Conservation (phyloP, 2,329 filamentous ascomycete species). For the Ilyonectria robusta region DNA sequence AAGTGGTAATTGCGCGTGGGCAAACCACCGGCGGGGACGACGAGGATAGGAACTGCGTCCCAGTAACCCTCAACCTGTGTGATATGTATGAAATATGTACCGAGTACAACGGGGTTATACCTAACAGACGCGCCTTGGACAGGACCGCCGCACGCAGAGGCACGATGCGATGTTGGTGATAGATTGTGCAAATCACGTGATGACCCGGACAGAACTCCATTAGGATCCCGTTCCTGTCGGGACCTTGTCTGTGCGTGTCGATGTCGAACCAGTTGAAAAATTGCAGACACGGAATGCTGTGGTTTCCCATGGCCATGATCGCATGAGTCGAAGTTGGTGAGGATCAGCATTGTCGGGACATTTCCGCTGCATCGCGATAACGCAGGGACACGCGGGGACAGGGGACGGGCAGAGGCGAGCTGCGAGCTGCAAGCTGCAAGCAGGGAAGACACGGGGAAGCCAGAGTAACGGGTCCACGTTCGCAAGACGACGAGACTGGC, state of each 20-base stretch:
- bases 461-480: not conserved
- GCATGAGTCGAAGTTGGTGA: conserved; percentile 22
- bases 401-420: not conserved
- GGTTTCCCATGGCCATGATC: conserved; percentile 16
- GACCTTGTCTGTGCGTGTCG: not conserved
- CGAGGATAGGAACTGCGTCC: not conserved
- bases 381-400: not conserved
- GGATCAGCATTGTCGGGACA: conserved; percentile 33
- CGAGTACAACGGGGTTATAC: not conserved
- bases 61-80: not conserved
- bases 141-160: not conserved
- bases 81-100: conserved; percentile 1
- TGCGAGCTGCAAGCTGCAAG: not conserved
- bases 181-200: conserved; percentile 34
- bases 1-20: not conserved
- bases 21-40: not conserved
- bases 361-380: not conserved
- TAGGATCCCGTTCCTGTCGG: not conserved
- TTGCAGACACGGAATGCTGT: conserved; percentile 13
- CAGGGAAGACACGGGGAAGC: not conserved
- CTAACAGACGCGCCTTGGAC: not conserved
- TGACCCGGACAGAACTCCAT: not conserved
- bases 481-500: not conserved
- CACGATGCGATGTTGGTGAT: not conserved
- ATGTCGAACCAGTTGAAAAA: conserved; percentile 10